Evolutionary conservation across 352 stramenopile genomes (phyloP), one percentile per base, ranked within the genome.

Genomic region (Stramenopiles sp.): DNA sequence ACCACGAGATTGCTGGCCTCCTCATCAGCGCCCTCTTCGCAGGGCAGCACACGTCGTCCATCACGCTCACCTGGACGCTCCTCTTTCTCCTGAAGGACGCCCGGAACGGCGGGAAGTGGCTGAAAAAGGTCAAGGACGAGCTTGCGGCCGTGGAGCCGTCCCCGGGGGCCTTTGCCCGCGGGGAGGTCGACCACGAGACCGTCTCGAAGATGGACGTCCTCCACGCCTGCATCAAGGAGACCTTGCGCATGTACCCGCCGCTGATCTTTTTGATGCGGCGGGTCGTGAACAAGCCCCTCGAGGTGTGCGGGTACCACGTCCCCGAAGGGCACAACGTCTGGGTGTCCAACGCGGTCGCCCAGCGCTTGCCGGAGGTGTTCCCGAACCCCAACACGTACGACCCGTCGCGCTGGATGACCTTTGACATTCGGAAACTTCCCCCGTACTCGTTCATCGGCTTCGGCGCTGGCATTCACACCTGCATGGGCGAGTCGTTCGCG

Each of bases 1-100:
- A 93, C 68, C 84, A 94, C 73, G 80, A 96, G 82, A 88, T 96
- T 31, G 91, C 89, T 4, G 90, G 90, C 34, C 77, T 96, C 35
- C 76, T 96, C 12, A 94, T 96, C 83, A 89, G 89, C 1, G 76
- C 94, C 18, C 82, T 96, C 32, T 96, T 96, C 83, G 90, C 90
- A 4, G 90, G 90, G 63, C 90, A 96, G 81, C 90, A 96, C 80
- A 96, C 90, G 25, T 92, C 83, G 31, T 92, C 85, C 53, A 93
- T 95, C 74, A 94, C 88, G 4, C 87, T 82, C 68, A 95, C 88
- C 32, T 96, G 90, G 90, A 92, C 88, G 0, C 79, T 83, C 49
- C 77, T 95, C 0, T 88, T 90, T 68, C 83, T 94, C 68, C 68
- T 88, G 12, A 80, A 86, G 75, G 84, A 93, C 75, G 79, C 79